Base-by-base conservation (phyloP, 805 yeast genomes). In the Saccharomyces mikatae region DNA sequence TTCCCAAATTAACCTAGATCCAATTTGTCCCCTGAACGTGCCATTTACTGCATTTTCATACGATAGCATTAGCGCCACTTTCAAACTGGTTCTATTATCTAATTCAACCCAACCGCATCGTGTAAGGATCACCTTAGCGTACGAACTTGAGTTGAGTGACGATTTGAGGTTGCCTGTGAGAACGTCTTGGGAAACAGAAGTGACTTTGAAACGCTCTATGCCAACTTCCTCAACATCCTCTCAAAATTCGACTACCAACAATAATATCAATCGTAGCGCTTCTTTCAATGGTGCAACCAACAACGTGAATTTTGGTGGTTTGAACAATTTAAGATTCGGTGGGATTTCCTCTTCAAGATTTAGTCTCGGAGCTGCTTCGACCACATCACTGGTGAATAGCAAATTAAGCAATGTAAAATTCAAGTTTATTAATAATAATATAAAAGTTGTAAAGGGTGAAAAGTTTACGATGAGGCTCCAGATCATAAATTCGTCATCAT, bases 161-260 rank as follows among this genome's bases (percentile, higher is more conserved):
- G 48, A 29, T 5, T 49, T 26, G 17, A 31, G 46, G 29, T 48
- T 59, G 47, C 63, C 67, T 4, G 56, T 67, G 11, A 41, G 56
- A 5, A 69, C 71, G 13, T 49, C 60, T 21, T 67, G 71, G 71
- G 68, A 67, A 48, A 68, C 71, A 4, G 71, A 67, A 29, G 65
- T 69, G 2, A 62, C 69, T 4, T 49, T 67, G 28, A 64, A 66
- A 54, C 52, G 57, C 3, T 57, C 62, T 4, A 54, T 61, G 6
- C 52, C 57, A n/a, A 44, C 56, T 41, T 54, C 60, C 4, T 36
- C 44, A 22, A 21, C 24, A 36, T 36, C 44, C 10, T 36, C 44
- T 17, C 44, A 36, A 11, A 17, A 36, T 22, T 36, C 44, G 24
- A 36, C 4, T 17, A 17, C 22, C 24, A 36, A 36, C 44, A 36